Evolutionary conservation across 192 early-diverging fungal species (phyloP).

Genomic region (Gonapodya sp.): DNA sequence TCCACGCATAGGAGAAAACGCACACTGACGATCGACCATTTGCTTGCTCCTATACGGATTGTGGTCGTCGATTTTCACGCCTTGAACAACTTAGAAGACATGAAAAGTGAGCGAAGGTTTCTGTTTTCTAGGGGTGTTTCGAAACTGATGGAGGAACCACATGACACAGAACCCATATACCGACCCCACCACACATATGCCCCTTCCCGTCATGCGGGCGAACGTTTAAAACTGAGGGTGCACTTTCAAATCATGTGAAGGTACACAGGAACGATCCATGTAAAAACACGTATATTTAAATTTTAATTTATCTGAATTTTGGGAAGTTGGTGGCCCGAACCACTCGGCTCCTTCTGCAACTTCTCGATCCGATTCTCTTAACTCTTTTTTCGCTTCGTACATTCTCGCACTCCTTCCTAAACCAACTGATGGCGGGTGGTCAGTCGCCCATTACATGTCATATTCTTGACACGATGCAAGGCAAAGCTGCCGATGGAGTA

Average conservation of each 20-base stretch:
- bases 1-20: background rate
- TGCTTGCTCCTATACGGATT: slow-evolving; percentile 15
- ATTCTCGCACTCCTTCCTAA: too few relatives aligned
- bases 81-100: background rate
- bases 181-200: background rate
- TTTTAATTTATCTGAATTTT: too few relatives aligned
- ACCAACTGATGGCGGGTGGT: background rate
- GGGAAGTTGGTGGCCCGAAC: too few relatives aligned
- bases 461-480: background rate
- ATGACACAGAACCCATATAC: background rate
- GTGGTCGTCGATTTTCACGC: slow-evolving; percentile 15
- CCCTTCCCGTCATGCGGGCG: background rate
- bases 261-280: too few relatives aligned
- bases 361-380: too few relatives aligned
- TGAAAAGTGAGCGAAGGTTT: background rate
- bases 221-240: background rate
- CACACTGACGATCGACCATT: slow-evolving; percentile 24
- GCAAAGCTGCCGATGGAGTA: background rate
- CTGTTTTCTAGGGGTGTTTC: too few relatives aligned
- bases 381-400: too few relatives aligned
- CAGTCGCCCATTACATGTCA: background rate
- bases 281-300: too few relatives aligned
- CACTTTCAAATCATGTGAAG: background rate
- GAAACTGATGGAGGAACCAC: background rate
- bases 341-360: too few relatives aligned